Base-by-base conservation (phyloP, 2,329 filamentous ascomycete genomes). In the Fusarium hainanense region DNA sequence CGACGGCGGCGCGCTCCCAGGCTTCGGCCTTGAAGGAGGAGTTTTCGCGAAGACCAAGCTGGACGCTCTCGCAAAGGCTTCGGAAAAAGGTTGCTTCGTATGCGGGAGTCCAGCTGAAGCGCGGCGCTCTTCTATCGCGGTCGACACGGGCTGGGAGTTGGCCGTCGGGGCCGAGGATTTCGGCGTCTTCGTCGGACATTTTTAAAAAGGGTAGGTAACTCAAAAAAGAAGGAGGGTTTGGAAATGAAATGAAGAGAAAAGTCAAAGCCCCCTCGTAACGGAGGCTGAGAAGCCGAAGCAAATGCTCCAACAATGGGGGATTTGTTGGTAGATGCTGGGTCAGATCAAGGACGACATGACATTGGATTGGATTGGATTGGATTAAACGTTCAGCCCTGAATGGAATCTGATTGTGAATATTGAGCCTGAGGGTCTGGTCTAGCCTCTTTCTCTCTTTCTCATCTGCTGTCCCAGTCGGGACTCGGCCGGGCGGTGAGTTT, bases 21-120 rank as follows among this genome's bases (percentile, higher is more conserved):
- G 87, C 87, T 73, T 88, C 86, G 20, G 84, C 81, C 77, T 89
- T 89, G 82, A 89, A 89, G 80, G 85, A 88, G 77, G 86, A 86
- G 70, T 86, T 86, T 70, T 88, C 85, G 68, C 84, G 82, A 59
- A 87, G 81, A 65, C 87, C 87, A 46, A 87, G 79, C 73, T 84
- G 82, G 70, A 89, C 87, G 37, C 86, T 88, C 70, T 89, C 85
- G 79, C 86, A 88, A 7, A 89, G 82, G 51, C 87, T 89, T 57
- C 83, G 82, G 78, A 89, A 89, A 77, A 89, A 89, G 60, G 87
- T 89, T 56, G 83, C 82, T 77, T 89, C 87, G 79, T 85, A 89
- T 21, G 84, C 82, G 3, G 83, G 81, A 57, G 85, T 88, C 87
- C 87, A 89, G 76, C 85, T 88, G 77, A 89, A 89, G 62, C 87